These are phyloP conservation scores for Gautieria morchelliformis DNA, from an alignment of 768 basidiomycete species.

Conservation along the genomic window DNA sequence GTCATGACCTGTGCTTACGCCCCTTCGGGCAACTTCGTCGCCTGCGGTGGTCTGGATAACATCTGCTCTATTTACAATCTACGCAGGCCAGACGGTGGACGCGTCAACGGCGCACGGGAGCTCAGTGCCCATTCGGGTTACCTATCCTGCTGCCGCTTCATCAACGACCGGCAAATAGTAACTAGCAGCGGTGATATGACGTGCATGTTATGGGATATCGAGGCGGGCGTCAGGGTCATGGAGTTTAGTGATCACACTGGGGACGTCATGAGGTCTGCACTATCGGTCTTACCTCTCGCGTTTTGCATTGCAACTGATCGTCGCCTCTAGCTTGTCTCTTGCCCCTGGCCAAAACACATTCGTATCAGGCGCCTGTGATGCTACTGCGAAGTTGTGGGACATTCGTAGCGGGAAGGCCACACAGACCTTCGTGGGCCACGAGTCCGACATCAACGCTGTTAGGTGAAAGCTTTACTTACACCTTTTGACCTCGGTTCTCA, in stretches of 20 bases:
- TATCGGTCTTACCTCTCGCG: background rate
- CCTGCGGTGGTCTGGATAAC: constrained; percentile 98
- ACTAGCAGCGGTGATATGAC: constrained; percentile 99
- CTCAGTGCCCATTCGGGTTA: constrained; percentile 97
- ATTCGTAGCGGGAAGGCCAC: constrained; percentile 95
- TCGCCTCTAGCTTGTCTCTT: constrained; percentile 65
- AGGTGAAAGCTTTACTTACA: constrained; percentile 49
- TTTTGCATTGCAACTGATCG: no score
- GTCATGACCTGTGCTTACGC: constrained; percentile 99
- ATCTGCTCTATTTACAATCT: constrained; percentile 98
- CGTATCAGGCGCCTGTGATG: constrained; percentile 98
- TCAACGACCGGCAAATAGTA: constrained; percentile 98
- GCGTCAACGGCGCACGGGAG: constrained; percentile 84
- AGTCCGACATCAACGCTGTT: constrained; percentile 98
- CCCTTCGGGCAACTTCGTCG: constrained; percentile 93
- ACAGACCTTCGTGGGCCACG: constrained; percentile 97
- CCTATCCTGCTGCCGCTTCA: constrained; percentile 95
- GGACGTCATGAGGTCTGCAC: constrained; percentile 93
- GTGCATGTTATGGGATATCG: constrained; percentile 99
- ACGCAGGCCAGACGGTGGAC: constrained; percentile 61
- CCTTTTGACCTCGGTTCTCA: constrained; percentile 8
- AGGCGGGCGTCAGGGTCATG: constrained; percentile 93
- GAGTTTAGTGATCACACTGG: constrained; percentile 99
- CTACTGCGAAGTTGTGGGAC: constrained; percentile 98
- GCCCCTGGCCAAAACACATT: constrained; percentile 91